These are phyloP conservation scores for Mariannaea sp. DNA, from an alignment of 2,329 filamentous ascomycete species.

Conservation along the genomic window DNA sequence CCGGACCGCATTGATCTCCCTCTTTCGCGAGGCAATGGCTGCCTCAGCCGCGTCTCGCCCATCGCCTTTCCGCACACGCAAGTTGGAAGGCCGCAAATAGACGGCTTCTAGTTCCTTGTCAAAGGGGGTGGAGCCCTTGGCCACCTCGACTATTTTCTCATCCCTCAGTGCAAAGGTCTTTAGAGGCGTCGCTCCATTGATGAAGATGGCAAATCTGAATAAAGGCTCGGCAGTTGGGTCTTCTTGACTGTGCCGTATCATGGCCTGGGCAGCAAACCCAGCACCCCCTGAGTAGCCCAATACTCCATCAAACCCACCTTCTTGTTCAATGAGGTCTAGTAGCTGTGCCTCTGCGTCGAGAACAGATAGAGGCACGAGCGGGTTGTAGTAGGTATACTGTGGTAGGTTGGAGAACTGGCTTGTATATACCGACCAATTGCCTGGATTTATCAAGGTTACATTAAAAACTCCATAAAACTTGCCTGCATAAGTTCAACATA, in stretches of 20 bases:
- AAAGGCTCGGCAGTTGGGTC: constrained; percentile 7
- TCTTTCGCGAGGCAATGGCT: constrained; percentile 1
- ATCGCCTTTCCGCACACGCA: constrained; percentile 9
- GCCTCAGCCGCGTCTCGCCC: constrained; percentile 5
- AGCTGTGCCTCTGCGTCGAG: constrained; percentile 7
- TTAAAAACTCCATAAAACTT: neutral
- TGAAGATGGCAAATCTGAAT: constrained; percentile 8
- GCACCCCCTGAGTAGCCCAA: constrained; percentile 7
- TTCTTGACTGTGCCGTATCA: constrained; percentile 7
- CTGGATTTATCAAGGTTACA: neutral
- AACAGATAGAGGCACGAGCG: constrained; percentile 1
- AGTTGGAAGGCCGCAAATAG: constrained; percentile 6
- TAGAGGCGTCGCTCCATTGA: constrained; percentile 5
- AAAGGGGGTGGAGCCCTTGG: neutral
- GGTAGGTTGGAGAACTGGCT: constrained; percentile 6
- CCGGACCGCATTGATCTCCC: constrained; percentile 3
- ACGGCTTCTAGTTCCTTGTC: constrained; percentile 3
- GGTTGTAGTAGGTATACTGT: constrained; percentile 13
- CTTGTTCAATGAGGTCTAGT: constrained; percentile 3
- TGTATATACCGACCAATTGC: constrained; percentile 8
- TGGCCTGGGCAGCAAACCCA: constrained; percentile 9
- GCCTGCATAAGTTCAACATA: neutral
- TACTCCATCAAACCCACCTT: constrained; percentile 8
- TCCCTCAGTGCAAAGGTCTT: neutral
- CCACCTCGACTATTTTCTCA: neutral